These are phyloP conservation scores for Arthrobotrys entomopaga DNA, from an alignment of 2,329 filamentous ascomycete genomes.

Conservation along the genomic window DNA sequence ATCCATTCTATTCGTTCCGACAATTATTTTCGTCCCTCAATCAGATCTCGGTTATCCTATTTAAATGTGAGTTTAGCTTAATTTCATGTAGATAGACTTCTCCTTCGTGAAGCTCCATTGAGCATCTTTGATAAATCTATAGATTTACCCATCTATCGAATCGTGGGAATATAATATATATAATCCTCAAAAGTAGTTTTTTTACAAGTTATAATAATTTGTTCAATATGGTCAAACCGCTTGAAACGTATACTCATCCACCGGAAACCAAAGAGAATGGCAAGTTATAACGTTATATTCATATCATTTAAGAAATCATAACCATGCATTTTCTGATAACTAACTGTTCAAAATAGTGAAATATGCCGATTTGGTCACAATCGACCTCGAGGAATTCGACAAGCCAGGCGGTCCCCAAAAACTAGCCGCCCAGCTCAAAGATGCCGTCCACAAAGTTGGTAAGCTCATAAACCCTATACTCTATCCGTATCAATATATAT, in stretches of 20 bases:
- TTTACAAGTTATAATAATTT: neutral
- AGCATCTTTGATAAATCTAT: no score
- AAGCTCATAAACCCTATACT: conserved; percentile 1
- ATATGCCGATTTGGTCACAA: conserved; percentile 70
- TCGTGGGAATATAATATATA: no score
- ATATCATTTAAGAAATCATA: conserved; percentile 15
- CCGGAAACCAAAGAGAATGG: conserved; percentile 65
- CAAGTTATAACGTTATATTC: conserved; percentile 42
- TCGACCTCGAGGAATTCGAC: conserved; percentile 69
- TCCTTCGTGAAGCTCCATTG: no score
- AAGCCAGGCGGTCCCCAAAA: conserved; percentile 68
- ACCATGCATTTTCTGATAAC: neutral
- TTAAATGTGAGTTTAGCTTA: no score
- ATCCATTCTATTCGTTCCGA: no score
- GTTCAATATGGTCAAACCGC: conserved; percentile 59
- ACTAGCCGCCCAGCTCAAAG: conserved; percentile 68
- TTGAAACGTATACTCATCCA: conserved; percentile 64
- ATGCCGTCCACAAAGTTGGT: conserved; percentile 66
- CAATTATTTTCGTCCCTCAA: no score
- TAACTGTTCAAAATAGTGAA: conserved; percentile 17
- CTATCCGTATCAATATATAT: neutral
- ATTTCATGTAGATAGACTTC: no score
- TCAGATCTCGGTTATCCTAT: no score
- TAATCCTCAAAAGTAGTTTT: no score
- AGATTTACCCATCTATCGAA: no score